Conservation (phyloP, 495 filamentous ascomycete species). For the Trichocladium uniseriatum region DNA sequence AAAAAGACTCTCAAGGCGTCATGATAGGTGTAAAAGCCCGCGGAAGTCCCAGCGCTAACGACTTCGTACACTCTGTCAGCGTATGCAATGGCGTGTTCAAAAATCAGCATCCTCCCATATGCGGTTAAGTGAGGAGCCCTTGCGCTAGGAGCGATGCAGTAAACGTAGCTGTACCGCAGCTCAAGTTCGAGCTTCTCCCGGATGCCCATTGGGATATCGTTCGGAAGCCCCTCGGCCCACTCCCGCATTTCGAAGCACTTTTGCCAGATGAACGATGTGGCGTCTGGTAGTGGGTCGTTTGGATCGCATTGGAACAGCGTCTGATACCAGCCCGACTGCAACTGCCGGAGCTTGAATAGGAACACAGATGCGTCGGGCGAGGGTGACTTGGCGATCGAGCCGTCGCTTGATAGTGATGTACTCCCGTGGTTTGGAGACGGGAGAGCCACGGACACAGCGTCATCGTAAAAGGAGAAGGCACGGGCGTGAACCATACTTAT, state of each 20-base stretch:
- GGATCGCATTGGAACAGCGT: conserved; percentile 62
- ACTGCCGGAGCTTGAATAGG: conserved; percentile 64
- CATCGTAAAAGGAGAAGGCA: conserved; percentile 86
- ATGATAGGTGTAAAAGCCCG: conserved; percentile 60
- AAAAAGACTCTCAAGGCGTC: conserved; percentile 64
- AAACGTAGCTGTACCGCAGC: conserved; percentile 72
- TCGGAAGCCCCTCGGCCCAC: conserved; percentile 57
- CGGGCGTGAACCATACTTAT: conserved; percentile 71
- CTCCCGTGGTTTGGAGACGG: conserved; percentile 28
- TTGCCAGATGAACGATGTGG: conserved; percentile 51
- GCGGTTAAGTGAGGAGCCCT: conserved; percentile 53
- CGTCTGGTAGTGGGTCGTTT: conserved; percentile 50
- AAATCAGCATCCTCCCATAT: conserved; percentile 66
- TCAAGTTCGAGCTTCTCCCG: conserved; percentile 70
- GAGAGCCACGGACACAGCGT: conserved; percentile 63
- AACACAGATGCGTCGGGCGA: conserved; percentile 47
- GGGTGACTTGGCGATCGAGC: conserved; percentile 38
- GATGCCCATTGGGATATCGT: conserved; percentile 46
- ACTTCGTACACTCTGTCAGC: conserved; percentile 51
- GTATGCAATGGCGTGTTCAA: conserved; percentile 72
- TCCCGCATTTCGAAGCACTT: conserved; percentile 54
- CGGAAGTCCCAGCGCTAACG: conserved; percentile 38
- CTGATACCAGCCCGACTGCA: conserved; percentile 77
- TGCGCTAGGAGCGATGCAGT: conserved; percentile 67
- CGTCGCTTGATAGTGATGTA: conserved; percentile 28